Base-by-base conservation (phyloP, 78 protist genomes). In the Dictyostelium firmibasis region DNA sequence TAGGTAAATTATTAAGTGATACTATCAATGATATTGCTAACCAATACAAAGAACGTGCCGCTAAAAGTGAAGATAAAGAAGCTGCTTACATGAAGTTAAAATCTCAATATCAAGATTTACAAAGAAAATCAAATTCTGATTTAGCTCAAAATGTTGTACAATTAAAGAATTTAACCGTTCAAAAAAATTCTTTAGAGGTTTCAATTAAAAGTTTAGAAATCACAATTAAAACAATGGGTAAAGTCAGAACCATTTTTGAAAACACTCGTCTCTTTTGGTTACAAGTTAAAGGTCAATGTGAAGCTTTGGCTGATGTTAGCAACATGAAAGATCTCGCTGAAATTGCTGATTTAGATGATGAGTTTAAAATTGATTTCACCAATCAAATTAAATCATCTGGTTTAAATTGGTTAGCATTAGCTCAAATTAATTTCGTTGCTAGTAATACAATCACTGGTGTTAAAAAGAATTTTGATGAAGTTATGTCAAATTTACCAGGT, bases 41-140 rank as follows among this genome's bases (percentile, higher is more conserved):
- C 0, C 33, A 76, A 43, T 41, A 14, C n/a, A 76, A 76, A 13
- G 47, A 23, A 76, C 1, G 23, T 13, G 83, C 83, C 0, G 31
- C 64, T 2, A 13, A 10, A 8, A 10, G 18, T 41, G 20, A 76
- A 76, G 83, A 76, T 29, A 36, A 41, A 20, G 83, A 76, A 41
- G 13, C 31, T 2, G 35, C 38, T 23, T 76, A 41, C 43, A 7
- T 36, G 20, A n/a, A 76, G 41, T 41, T 76, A 11, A 41, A 76
- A n/a, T 6, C 11, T 41, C 60, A 36, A 76, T 76, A 76, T 2
- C 62, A 76, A 76, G 83, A 76, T 43, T 41, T 76, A 43, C 60
- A 76, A n/a, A 76, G 83, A 76, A 35, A 36, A 41, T 36, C 83
- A 36, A 76, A 76, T 76, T 57, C 83, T 29, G 31, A 36, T 16